phyloP scores from a whole-genome alignment of 495 filamentous ascomycete species.

The Cenococcum geophilum region DNA sequence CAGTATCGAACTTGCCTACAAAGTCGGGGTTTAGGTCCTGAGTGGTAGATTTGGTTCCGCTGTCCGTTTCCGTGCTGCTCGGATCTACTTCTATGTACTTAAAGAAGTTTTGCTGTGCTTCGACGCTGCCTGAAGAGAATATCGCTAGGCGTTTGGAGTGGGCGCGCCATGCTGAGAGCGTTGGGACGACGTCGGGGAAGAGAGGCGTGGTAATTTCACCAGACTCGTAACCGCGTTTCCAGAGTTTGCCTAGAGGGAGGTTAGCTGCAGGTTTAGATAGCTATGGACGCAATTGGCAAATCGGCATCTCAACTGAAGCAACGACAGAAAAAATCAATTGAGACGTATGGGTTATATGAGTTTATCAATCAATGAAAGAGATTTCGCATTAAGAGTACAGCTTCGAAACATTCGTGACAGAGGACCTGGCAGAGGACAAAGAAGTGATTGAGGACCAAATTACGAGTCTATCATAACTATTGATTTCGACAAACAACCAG shows the following conservation, averaged over 20 bases:
- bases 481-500: no score
- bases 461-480: no score
- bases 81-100: slow-evolving; percentile 51
- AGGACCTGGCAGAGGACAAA: no score
- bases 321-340: no score
- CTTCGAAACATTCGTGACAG: no score
- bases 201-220: slow-evolving; percentile 58
- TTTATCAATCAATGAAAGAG: no score
- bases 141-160: slow-evolving; percentile 51
- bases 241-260: slow-evolving; percentile 52
- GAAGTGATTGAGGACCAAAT: no score
- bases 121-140: slow-evolving; percentile 65
- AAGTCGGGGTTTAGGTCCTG: slow-evolving; percentile 51
- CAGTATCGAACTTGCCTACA: slow-evolving; percentile 58
- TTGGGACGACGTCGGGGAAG: slow-evolving; percentile 59
- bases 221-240: slow-evolving; percentile 56
- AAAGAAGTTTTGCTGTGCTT: slow-evolving; percentile 68
- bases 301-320: no score
- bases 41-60: slow-evolving; percentile 45
- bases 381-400: no score
- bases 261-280: slow-evolving; percentile 14
- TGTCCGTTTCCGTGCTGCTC: slow-evolving; percentile 16
- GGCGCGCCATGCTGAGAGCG: slow-evolving; percentile 48
- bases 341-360: no score
- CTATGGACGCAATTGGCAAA: slow-evolving; percentile 3